phyloP scores from a whole-genome alignment of 441 rosid species.

The Jatropha podagrica region DNA sequence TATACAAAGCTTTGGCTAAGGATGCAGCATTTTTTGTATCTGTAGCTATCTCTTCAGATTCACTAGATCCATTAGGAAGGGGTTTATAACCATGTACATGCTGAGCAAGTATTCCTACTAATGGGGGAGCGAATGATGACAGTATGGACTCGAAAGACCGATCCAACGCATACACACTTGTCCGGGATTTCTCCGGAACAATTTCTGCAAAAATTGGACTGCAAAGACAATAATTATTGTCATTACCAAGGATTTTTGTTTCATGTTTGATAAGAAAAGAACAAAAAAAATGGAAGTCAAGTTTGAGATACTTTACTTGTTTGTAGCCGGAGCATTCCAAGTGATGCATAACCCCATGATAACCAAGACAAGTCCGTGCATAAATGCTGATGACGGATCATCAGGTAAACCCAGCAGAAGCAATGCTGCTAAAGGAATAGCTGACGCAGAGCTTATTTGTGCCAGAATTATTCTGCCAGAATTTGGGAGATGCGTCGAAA shows the following conservation, averaged over 20 bases:
- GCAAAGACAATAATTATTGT: constrained; percentile 19
- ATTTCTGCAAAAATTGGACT: constrained; percentile 56
- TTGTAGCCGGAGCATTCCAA: constrained; percentile 60
- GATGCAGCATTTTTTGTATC: constrained; percentile 44
- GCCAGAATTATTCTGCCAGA: constrained; percentile 77
- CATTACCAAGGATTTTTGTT: neutral
- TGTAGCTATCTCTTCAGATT: constrained; percentile 30
- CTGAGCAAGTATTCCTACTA: constrained; percentile 48
- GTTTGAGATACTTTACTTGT: constrained; percentile 12
- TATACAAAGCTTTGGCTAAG: constrained; percentile 44
- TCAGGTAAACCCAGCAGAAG: constrained; percentile 68
- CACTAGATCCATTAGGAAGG: constrained; percentile 29
- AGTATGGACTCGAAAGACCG: constrained; percentile 41
- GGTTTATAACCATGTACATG: constrained; percentile 48
- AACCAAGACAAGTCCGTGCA: constrained; percentile 45
- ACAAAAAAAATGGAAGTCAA: neutral
- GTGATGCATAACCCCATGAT: constrained; percentile 58
- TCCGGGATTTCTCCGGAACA: constrained; percentile 47
- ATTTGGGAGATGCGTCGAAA: constrained; percentile 48
- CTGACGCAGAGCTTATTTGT: constrained; percentile 81
- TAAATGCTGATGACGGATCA: constrained; percentile 54
- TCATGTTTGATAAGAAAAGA: neutral
- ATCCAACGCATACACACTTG: constrained; percentile 50
- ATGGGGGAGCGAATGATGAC: constrained; percentile 44
- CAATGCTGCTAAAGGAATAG: constrained; percentile 75